Evolutionary conservation across 768 basidiomycete genomes (phyloP).

Genomic region (Russula emetica): DNA sequence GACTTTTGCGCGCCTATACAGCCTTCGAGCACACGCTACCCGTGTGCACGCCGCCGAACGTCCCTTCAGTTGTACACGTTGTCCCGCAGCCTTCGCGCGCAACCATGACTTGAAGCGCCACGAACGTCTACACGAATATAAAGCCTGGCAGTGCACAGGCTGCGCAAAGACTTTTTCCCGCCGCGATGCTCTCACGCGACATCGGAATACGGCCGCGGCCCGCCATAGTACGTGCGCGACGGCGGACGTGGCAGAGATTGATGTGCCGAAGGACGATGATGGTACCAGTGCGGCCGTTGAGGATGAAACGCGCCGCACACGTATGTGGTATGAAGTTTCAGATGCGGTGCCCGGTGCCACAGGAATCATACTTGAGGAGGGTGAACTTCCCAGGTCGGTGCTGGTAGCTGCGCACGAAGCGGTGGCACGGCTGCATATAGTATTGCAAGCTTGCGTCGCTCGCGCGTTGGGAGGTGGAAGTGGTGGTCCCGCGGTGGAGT

Average conservation of each 20-base stretch:
- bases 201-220: conserved; percentile 55
- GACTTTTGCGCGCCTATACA: conserved; percentile 64
- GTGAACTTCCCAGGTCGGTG: conserved; percentile 24
- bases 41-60: conserved; percentile 60
- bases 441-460: conserved; percentile 24
- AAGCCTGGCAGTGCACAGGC: conserved; percentile 68
- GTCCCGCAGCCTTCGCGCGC: conserved; percentile 72
- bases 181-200: conserved; percentile 76
- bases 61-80: conserved; percentile 58
- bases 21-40: conserved; percentile 61
- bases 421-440: conserved; percentile 22
- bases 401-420: conserved; percentile 25
- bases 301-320: conserved; percentile 50
- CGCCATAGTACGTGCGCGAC: conserved; percentile 50
- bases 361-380: conserved; percentile 24
- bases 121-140: conserved; percentile 62
- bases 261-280: conserved; percentile 46
- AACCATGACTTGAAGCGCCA: conserved; percentile 83
- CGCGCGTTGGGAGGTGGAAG: conserved; percentile 8
- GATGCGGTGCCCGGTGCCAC: conserved; percentile 27
- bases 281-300: conserved; percentile 38
- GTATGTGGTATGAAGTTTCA: conserved; percentile 62
- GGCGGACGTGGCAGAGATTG: conserved; percentile 51
- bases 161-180: conserved; percentile 72
- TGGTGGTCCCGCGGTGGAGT: not conserved